Conservation (phyloP, 108 stramenopile species). For the Nitzschia sp. region DNA sequence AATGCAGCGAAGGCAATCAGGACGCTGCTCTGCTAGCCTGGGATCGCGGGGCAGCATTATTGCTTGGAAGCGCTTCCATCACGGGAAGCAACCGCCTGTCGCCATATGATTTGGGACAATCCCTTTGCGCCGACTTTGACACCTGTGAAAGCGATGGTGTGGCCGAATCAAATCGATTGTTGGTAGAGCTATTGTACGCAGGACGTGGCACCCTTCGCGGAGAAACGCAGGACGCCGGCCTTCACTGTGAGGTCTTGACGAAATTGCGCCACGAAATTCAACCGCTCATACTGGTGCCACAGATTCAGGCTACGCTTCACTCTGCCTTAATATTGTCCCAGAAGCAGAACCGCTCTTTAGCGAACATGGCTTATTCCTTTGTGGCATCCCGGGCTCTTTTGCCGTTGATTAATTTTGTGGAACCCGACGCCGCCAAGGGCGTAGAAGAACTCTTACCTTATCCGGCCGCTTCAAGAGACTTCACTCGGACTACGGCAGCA, state of each 20-base stretch:
- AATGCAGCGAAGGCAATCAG: slow-evolving; percentile 1
- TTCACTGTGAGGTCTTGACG: slow-evolving; percentile 45
- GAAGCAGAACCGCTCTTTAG: slow-evolving; percentile 43
- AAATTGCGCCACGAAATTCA: slow-evolving; percentile 48
- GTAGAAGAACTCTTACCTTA: slow-evolving; percentile 23
- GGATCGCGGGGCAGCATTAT: slow-evolving; percentile 60
- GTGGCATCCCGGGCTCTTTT: slow-evolving; percentile 17
- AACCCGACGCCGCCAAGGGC: slow-evolving; percentile 40
- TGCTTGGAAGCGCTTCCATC: slow-evolving; percentile 56
- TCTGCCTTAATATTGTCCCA: background rate
- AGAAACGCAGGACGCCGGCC: slow-evolving; percentile 1
- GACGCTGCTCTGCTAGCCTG: slow-evolving; percentile 11
- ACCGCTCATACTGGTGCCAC: slow-evolving; percentile 47
- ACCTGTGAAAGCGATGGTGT: slow-evolving; percentile 40
- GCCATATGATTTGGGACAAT: slow-evolving; percentile 56
- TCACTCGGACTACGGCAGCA: background rate
- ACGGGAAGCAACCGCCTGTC: slow-evolving; percentile 53
- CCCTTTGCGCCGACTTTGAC: slow-evolving; percentile 59
- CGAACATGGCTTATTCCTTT: slow-evolving; percentile 50
- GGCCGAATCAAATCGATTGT: slow-evolving; percentile 45
- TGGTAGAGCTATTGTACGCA: slow-evolving; percentile 52
- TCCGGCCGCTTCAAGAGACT: background rate
- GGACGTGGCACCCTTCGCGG: slow-evolving; percentile 55
- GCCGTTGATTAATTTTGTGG: slow-evolving; percentile 49
- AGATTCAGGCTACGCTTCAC: slow-evolving; percentile 62